phyloP scores from a whole-genome alignment of 2,329 filamentous ascomycete genomes.

The Colletotrichum karsti region DNA sequence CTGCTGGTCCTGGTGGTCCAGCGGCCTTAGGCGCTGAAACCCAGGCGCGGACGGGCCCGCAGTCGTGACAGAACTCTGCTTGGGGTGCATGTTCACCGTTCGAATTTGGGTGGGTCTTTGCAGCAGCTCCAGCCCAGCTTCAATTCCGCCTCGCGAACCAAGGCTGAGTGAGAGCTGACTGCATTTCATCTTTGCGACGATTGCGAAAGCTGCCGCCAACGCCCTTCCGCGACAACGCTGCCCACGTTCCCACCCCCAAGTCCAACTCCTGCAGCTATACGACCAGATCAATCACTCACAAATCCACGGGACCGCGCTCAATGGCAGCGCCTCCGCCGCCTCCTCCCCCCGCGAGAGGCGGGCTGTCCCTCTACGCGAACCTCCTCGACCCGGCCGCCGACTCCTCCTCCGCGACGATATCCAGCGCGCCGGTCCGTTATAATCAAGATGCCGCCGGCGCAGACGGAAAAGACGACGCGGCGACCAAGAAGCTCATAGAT shows the following conservation, averaged over 20 bases:
- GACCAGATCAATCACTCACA: neutral
- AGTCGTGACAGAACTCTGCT: neutral
- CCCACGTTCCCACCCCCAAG: neutral
- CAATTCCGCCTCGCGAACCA: conserved; percentile 3
- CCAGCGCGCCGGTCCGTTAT: conserved; percentile 78
- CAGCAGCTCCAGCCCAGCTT: neutral
- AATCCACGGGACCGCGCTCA: neutral
- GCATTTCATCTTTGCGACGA: neutral
- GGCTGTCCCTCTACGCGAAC: conserved; percentile 84
- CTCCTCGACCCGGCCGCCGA: conserved; percentile 70
- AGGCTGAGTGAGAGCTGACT: neutral
- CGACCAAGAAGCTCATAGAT: conserved; percentile 68
- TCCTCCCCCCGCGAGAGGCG: conserved; percentile 52
- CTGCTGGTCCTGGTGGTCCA: too few relatives aligned
- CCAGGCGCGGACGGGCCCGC: conserved; percentile 3
- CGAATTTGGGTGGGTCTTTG: neutral
- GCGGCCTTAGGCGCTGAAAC: conserved; percentile 17
- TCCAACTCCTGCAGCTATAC: neutral
- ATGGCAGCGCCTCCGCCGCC: conserved; percentile 44
- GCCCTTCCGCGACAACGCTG: neutral
- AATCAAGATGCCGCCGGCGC: conserved; percentile 59
- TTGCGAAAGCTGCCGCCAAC: neutral
- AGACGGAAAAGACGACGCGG: conserved; percentile 53
- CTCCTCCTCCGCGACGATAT: conserved; percentile 70
- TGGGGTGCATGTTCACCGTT: neutral